Base-by-base conservation (phyloP, 2,329 filamentous ascomycete genomes). In the Periglandula ipomoeae region DNA sequence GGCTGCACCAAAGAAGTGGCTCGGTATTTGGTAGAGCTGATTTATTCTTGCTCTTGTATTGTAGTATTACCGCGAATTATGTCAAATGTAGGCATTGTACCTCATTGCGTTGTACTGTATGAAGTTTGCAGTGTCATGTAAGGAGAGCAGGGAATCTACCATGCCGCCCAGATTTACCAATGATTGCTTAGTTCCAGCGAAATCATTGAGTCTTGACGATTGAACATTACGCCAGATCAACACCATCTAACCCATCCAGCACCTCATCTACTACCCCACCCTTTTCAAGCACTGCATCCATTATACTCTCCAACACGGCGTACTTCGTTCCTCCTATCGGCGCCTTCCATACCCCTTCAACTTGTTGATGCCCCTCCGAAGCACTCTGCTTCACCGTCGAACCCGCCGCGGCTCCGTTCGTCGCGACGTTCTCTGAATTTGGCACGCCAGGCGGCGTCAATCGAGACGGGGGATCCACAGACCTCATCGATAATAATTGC, bases 201-300 rank as follows among this genome's bases (percentile, higher is more conserved):
- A n/a, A n/a, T n/a, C n/a, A n/a, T n/a, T n/a, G n/a, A n/a, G n/a
- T n/a, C n/a, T n/a, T n/a, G n/a, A n/a, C n/a, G n/a, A n/a, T n/a
- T n/a, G n/a, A 45, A 27, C 26, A 47, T 52, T 70, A 85, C 55
- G 73, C 71, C 66, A 87, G 67, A 53, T 89, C 85, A 40, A 93
- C 87, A 17, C 76, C 80, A 53, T 90, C 84, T 56, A 97, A 68
- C 1, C 85, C 90, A 53, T 85, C 81, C 61, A 97, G 72, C 5
- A 96, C 85, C 65, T 96, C 91, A 55, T 90, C 83, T 4, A 85
- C 89, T 24, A 96, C 84, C 30, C 89, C 89, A 0, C 85, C 85
- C 58, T 77, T 80, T 61, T 86, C 80, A 50, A 95, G 65, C 27
- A 89, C 86, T 63, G 84, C 81, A 63, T 84, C 81, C 52, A 94